phyloP scores from a whole-genome alignment of 345 rosid species.

The Alliaria petiolata region DNA sequence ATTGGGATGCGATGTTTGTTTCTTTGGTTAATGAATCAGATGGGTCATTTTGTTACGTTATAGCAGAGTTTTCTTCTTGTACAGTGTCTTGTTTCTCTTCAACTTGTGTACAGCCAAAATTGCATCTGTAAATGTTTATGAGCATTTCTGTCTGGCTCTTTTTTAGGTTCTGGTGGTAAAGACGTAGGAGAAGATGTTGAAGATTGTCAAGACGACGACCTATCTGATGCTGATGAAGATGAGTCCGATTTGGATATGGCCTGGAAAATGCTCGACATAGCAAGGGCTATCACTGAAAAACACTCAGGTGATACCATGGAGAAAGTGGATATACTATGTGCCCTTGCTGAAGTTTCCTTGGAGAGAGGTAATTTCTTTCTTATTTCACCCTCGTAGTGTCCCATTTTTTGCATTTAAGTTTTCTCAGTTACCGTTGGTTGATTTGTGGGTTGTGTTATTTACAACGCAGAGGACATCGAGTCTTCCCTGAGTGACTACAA shows the following conservation, averaged over 20 bases:
- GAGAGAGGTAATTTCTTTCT: constrained; percentile 67
- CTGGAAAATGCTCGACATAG: constrained; percentile 93
- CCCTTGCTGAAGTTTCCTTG: constrained; percentile 79
- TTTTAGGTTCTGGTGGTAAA: constrained; percentile 45
- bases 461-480: constrained; percentile 78
- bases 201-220: constrained; percentile 57
- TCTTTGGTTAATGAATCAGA: not conserved
- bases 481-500: constrained; percentile 83
- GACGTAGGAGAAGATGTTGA: constrained; percentile 57
- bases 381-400: not conserved
- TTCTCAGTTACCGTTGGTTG: not conserved
- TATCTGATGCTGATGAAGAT: constrained; percentile 75
- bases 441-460: constrained; percentile 10
- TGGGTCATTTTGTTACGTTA: no score
- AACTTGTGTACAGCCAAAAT: no score
- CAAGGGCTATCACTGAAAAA: constrained; percentile 83
- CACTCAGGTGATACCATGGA: constrained; percentile 59
- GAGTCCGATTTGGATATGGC: constrained; percentile 92
- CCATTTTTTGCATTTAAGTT: not conserved
- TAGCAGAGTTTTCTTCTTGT: not conserved
- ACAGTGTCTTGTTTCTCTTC: not conserved
- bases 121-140: no score
- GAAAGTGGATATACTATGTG: constrained; percentile 77
- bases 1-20: not conserved
- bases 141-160: not conserved